Evolutionary conservation across 495 filamentous ascomycete genomes (phyloP).

Genomic region (Neurospora sp.): DNA sequence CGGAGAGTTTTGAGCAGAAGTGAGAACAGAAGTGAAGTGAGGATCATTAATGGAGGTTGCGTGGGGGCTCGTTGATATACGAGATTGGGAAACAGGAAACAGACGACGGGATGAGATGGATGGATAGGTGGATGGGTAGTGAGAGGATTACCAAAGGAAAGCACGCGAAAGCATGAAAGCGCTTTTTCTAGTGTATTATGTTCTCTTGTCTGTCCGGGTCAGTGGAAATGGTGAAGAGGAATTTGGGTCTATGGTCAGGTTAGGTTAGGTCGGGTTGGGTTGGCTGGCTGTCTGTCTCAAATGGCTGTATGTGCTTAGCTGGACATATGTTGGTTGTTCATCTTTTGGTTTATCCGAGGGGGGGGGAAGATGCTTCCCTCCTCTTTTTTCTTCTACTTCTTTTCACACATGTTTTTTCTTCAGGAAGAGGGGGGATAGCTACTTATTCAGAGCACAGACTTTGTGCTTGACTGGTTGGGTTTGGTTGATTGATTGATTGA

Average conservation of each 20-base stretch:
- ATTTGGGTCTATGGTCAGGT: neutral
- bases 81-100: neutral
- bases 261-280: neutral
- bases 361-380: neutral
- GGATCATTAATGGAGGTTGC: neutral
- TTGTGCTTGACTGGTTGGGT: neutral
- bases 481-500: neutral
- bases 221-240: neutral
- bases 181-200: neutral
- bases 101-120: neutral
- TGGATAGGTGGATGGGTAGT: neutral
- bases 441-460: neutral
- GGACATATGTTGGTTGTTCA: conserved; percentile 7
- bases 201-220: neutral
- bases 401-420: conserved; percentile 1
- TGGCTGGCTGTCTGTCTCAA: neutral
- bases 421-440: neutral
- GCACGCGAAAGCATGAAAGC: neutral
- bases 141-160: neutral
- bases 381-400: conserved; percentile 2
- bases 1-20: conserved; percentile 47
- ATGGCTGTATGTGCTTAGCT: neutral
- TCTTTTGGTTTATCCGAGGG: neutral
- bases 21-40: conserved; percentile 1
- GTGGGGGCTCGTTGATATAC: neutral